These are phyloP conservation scores for Pythium biforme DNA, from an alignment of 352 stramenopile species.

Conservation along the genomic window DNA sequence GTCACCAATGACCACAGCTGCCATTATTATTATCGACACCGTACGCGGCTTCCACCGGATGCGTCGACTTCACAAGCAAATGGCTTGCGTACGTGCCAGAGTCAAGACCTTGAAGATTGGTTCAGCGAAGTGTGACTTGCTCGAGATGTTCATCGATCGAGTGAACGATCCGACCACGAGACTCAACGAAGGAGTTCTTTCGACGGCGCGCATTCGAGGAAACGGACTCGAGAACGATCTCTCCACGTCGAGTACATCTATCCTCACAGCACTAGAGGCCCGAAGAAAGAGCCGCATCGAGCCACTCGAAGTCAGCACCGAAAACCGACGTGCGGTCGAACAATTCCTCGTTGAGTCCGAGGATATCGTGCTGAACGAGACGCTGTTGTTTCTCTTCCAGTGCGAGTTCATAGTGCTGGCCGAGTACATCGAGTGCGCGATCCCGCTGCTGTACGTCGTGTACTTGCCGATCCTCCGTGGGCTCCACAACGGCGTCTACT, in stretches of 20 bases:
- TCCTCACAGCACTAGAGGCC: not conserved
- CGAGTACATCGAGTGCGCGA: slow-evolving; percentile 31
- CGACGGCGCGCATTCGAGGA: not conserved
- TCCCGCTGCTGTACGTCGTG: slow-evolving; percentile 28
- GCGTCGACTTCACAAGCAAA: not conserved
- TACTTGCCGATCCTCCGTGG: slow-evolving; percentile 29
- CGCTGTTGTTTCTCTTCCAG: slow-evolving; percentile 24
- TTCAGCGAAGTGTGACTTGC: not conserved
- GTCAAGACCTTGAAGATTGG: not conserved
- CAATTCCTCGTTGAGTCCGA: not conserved
- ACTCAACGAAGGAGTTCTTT: not conserved
- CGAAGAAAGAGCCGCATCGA: not conserved
- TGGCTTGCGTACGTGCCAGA: not conserved
- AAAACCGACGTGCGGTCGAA: not conserved
- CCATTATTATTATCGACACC: slow-evolving; percentile 9
- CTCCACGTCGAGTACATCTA: not conserved
- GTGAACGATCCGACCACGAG: not conserved
- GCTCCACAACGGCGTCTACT: slow-evolving; percentile 36
- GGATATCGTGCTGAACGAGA: slow-evolving; percentile 4
- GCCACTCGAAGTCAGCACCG: not conserved
- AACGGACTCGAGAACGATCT: slow-evolving; percentile 1
- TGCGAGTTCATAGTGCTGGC: slow-evolving; percentile 29
- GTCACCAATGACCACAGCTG: not conserved
- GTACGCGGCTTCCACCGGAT: not conserved
- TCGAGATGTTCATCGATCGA: not conserved